Conservation (phyloP, 345 rosid species). For the Brassica cretica region DNA sequence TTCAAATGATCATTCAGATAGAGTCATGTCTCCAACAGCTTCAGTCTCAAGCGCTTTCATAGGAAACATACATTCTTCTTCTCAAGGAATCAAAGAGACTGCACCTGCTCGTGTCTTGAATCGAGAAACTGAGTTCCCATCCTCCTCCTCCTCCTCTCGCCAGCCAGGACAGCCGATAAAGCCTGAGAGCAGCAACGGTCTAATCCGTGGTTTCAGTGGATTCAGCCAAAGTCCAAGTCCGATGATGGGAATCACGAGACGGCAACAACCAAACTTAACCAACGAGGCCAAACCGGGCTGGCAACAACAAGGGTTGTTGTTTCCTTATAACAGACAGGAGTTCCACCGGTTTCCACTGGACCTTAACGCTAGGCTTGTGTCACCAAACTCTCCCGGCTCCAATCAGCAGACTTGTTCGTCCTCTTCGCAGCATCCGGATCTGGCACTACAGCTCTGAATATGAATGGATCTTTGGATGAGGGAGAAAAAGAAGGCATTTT, state of each 20-base stretch:
- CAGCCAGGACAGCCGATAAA: slow-evolving; percentile 32
- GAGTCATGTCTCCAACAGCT: slow-evolving; percentile 47
- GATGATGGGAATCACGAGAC: slow-evolving; percentile 40
- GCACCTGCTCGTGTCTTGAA: slow-evolving; percentile 43
- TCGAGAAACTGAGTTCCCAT: slow-evolving; percentile 44
- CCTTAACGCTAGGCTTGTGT: slow-evolving; percentile 60
- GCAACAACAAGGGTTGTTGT: slow-evolving; percentile 34
- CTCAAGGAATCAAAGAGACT: slow-evolving; percentile 43
- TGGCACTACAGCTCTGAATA: slow-evolving; percentile 88
- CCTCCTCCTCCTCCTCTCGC: slow-evolving; percentile 42
- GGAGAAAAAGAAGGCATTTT: slow-evolving; percentile 20
- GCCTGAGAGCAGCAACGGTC: slow-evolving; percentile 28
- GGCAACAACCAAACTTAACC: slow-evolving; percentile 19
- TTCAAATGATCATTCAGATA: slow-evolving; percentile 44
- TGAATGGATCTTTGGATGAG: slow-evolving; percentile 32
- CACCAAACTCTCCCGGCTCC: slow-evolving; percentile 65
- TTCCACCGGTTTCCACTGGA: slow-evolving; percentile 54
- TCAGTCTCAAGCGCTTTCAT: slow-evolving; percentile 41
- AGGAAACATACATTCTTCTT: slow-evolving; percentile 44
- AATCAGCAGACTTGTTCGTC: slow-evolving; percentile 62
- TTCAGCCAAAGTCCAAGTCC: slow-evolving; percentile 27
- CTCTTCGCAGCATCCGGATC: slow-evolving; percentile 76
- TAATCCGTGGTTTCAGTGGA: slow-evolving; percentile 30
- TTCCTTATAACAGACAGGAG: slow-evolving; percentile 47
- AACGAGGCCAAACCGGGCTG: slow-evolving; percentile 21